Evolutionary conservation across 352 stramenopile species (phyloP).

Genomic region (Pythium dissimile): DNA sequence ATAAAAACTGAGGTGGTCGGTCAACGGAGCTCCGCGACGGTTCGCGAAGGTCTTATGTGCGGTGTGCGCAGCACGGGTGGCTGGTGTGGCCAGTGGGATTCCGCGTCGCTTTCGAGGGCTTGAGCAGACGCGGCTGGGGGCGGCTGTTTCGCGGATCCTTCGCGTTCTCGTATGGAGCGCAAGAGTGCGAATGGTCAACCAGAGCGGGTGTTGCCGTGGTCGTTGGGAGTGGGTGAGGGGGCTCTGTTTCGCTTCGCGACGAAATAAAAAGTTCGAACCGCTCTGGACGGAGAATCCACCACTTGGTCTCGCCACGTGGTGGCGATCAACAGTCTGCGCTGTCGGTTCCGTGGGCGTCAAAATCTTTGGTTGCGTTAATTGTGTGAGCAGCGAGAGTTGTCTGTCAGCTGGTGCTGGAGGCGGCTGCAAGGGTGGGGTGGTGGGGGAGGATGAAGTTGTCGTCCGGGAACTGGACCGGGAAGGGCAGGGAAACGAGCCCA

Average conservation of each 20-base stretch:
- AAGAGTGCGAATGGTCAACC: not conserved
- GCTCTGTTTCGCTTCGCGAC: conserved; percentile 8
- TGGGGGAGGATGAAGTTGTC: not conserved
- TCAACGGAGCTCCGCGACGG: not conserved
- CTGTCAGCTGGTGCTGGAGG: too few relatives aligned
- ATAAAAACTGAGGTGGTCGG: not conserved
- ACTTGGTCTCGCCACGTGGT: conserved; percentile 14
- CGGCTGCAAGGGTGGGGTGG: too few relatives aligned
- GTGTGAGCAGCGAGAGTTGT: not conserved
- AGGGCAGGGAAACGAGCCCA: not conserved
- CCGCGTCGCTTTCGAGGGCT: conserved; percentile 6
- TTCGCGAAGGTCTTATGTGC: not conserved
- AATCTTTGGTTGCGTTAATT: not conserved
- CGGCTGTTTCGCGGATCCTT: conserved; percentile 16
- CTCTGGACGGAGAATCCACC: not conserved
- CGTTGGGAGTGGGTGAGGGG: not conserved
- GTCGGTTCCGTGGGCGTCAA: too few relatives aligned
- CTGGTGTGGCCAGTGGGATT: conserved; percentile 16
- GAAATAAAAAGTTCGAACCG: not conserved
- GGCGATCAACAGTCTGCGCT: not conserved
- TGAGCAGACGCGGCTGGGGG: not conserved
- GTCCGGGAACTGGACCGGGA: not conserved
- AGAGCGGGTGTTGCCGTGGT: not conserved
- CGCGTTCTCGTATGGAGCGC: not conserved
- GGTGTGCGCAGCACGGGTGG: not conserved